Evolutionary conservation across 2,329 filamentous ascomycete genomes (phyloP).

Genomic region (Furcasterigmium sp.): DNA sequence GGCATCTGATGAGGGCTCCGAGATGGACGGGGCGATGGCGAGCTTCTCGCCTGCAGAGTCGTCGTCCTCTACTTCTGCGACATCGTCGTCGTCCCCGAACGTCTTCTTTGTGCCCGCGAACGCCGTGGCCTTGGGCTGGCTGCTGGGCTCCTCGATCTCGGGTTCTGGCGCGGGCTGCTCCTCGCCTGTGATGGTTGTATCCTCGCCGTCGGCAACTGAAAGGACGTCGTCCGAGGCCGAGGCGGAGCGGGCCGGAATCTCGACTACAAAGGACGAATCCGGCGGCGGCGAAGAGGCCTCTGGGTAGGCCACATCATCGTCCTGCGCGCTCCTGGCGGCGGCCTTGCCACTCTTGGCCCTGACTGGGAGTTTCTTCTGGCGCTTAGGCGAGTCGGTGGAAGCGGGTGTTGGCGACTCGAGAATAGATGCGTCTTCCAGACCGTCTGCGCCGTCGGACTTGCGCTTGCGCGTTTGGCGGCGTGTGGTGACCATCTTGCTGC

Average conservation of each 20-base stretch:
- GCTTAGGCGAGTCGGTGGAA: conserved; percentile 4
- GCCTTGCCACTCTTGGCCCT: conserved; percentile 4
- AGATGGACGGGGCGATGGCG: neutral
- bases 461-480: conserved; percentile 3
- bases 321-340: neutral
- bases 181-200: conserved; percentile 2
- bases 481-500: conserved; percentile 2
- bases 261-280: conserved; percentile 1
- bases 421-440: neutral
- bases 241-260: neutral
- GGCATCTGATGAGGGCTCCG: neutral
- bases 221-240: neutral
- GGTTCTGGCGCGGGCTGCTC: conserved; percentile 9
- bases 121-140: neutral
- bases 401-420: neutral
- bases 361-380: conserved; percentile 12
- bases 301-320: neutral
- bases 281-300: conserved; percentile 3
- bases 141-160: conserved; percentile 8
- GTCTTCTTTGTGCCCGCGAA: conserved; percentile 16
- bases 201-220: neutral
- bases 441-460: conserved; percentile 1
- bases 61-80: conserved; percentile 32
- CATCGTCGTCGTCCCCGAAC: conserved; percentile 28
- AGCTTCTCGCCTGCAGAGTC: neutral